Conservation (phyloP, 2,329 filamentous ascomycete species). For the Phoma herbarum region DNA sequence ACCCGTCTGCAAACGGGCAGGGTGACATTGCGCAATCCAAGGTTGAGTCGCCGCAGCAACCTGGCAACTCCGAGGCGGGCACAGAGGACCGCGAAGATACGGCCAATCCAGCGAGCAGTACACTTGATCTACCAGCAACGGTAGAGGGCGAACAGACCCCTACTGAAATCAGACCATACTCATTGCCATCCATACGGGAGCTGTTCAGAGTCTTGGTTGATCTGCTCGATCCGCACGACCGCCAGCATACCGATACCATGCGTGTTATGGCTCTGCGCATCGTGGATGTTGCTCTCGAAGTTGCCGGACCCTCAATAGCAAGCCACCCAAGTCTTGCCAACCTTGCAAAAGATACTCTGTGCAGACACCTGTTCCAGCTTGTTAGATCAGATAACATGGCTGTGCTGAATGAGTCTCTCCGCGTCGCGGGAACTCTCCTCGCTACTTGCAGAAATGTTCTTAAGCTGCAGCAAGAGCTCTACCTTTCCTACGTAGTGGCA, state of each 20-base stretch:
- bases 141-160: constrained; percentile 56
- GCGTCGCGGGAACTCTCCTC: constrained; percentile 88
- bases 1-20: constrained; percentile 74
- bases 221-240: constrained; percentile 90
- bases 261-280: constrained; percentile 97
- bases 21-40: constrained; percentile 54
- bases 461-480: constrained; percentile 96
- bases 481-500: constrained; percentile 90
- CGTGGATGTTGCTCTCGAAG: constrained; percentile 95
- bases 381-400: constrained; percentile 96
- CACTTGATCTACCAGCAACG: constrained; percentile 55
- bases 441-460: constrained; percentile 89
- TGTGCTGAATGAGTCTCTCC: constrained; percentile 89
- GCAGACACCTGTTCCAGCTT: constrained; percentile 93
- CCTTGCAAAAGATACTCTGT: constrained; percentile 91
- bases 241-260: constrained; percentile 92
- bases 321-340: constrained; percentile 87
- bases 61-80: constrained; percentile 43
- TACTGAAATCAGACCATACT: constrained; percentile 81
- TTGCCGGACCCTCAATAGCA: constrained; percentile 93
- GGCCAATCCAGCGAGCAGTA: constrained; percentile 53
- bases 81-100: constrained; percentile 50
- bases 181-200: constrained; percentile 91
- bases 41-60: constrained; percentile 48
- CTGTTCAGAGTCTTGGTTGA: constrained; percentile 94